A percentile compares a stretch with the other conserved stretches of the same genome.
Conservation (phyloP, 108 stramenopile genomes). For the Skeletonema tropicum region DNA sequence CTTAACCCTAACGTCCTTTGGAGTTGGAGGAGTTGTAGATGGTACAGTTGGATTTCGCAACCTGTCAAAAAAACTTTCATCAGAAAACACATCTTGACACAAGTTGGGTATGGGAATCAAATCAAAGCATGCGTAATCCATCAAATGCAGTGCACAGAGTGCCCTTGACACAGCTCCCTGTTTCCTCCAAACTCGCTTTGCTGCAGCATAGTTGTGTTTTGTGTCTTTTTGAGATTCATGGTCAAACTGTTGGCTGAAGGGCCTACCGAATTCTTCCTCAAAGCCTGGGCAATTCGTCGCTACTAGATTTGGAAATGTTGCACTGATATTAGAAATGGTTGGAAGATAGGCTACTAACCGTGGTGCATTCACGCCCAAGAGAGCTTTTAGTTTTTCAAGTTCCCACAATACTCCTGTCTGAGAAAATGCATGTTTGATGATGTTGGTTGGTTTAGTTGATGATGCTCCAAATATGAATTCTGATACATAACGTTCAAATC, state of each 20-base stretch:
- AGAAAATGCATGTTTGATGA: not conserved
- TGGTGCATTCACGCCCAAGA: slow-evolving; percentile 2
- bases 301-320: slow-evolving; percentile 8
- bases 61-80: not conserved
- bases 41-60: not conserved
- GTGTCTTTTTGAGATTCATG: slow-evolving; percentile 9
- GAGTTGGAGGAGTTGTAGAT: no score
- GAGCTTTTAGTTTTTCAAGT: not conserved
- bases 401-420: slow-evolving; percentile 2
- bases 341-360: slow-evolving; percentile 16
- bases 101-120: slow-evolving; percentile 4
- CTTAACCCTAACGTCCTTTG: no score
- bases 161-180: slow-evolving; percentile 5
- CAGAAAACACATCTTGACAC: slow-evolving; percentile 22
- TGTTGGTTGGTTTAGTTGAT: not conserved
- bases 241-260: not conserved
- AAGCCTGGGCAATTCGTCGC: slow-evolving; percentile 1
- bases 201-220: slow-evolving; percentile 11
- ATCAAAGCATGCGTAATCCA: slow-evolving; percentile 26
- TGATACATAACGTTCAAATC: slow-evolving; percentile 17
- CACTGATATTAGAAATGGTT: slow-evolving; percentile 2
- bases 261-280: not conserved
- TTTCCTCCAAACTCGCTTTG: slow-evolving; percentile 20
- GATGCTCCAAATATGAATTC: slow-evolving; percentile 5
- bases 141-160: slow-evolving; percentile 12